Evolutionary conservation across 2,329 filamentous ascomycete species (phyloP), one percentile per base, ranked within the genome.

Genomic region (Diaporthe citrichinensis): DNA sequence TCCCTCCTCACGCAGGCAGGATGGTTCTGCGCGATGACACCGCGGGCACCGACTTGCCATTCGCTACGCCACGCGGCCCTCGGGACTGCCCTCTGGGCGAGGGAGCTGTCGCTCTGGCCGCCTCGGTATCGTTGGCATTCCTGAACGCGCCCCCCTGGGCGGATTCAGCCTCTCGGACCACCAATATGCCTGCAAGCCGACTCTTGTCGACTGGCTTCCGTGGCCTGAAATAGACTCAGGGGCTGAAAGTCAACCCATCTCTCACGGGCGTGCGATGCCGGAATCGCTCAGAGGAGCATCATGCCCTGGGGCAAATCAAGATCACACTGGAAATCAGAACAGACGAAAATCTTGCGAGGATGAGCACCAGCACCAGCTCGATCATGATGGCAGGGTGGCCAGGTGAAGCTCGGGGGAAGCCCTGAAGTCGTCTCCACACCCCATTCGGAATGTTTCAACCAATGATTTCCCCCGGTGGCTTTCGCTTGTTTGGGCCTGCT

Each of bases 391-490:
- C 49, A 36, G 72, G 36, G 67, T 53, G 71, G 51, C 51, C 39
- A 65, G 65, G 65, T 31, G 23, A 31, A 69, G 58, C 58, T 57
- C 34, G 49, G 71, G 39, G 71, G 59, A 55, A 15, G 58, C 36
- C 49, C 46, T 57, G 39, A 31, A 7, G 55, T 39, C 34, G 65
- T 69, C 65, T 49, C 75, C 75, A 74, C 72, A 46, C 75, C 72
- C 65, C 72, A 73, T 65, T 74, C 75, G 72, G 75, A 74, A 36
- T 68, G 53, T 76, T 74, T 76, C 51, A 36, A 74, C 75, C 75
- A 76, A 76, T 76, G 7, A 57, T 20, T 14, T 31, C 8, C 10
- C 28, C 25, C 23, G 36, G 28, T 25, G n/a, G 58, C 44, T 25
- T 39, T 62, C 74, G 72, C 51, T 76, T 76, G 57, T 31, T 53